These are phyloP conservation scores for Eutrema japonicum DNA, from an alignment of 345 rosid species.

Conservation along the genomic window DNA sequence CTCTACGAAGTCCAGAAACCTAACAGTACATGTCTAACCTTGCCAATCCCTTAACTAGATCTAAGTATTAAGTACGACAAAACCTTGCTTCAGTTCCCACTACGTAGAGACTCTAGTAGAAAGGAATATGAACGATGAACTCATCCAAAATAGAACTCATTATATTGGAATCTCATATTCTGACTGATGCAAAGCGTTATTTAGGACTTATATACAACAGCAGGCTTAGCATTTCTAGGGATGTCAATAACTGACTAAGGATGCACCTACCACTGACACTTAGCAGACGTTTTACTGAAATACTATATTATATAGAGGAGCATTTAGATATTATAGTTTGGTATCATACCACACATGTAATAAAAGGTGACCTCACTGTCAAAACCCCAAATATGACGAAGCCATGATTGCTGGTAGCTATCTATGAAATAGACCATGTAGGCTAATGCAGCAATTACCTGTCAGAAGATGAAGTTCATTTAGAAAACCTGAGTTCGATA, in stretches of 20 bases:
- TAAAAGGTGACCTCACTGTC: slow-evolving; percentile 88
- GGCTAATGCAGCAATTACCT: slow-evolving; percentile 91
- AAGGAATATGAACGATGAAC: not conserved
- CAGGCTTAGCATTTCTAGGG: not conserved
- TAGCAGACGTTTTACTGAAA: not conserved
- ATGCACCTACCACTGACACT: not conserved
- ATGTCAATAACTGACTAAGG: not conserved
- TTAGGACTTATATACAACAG: not conserved
- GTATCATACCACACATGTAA: slow-evolving; percentile 89
- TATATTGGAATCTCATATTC: not conserved
- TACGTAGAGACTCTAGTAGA: not conserved
- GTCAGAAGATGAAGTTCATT: slow-evolving; percentile 31
- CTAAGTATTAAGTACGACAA: not conserved
- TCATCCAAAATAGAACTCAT: not conserved
- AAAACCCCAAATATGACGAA: slow-evolving; percentile 89
- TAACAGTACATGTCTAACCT: not conserved
- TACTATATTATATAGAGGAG: not conserved
- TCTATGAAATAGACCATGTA: slow-evolving; percentile 87
- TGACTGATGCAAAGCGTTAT: not conserved
- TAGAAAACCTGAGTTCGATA: not conserved
- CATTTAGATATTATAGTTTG: slow-evolving; percentile 24
- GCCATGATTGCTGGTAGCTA: slow-evolving; percentile 76
- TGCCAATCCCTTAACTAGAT: not conserved
- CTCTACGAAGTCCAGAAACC: too few species aligned
- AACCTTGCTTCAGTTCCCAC: not conserved